These are phyloP conservation scores for Colletotrichum tamarilloi DNA, from an alignment of 2,329 filamentous ascomycete species.

Conservation along the genomic window DNA sequence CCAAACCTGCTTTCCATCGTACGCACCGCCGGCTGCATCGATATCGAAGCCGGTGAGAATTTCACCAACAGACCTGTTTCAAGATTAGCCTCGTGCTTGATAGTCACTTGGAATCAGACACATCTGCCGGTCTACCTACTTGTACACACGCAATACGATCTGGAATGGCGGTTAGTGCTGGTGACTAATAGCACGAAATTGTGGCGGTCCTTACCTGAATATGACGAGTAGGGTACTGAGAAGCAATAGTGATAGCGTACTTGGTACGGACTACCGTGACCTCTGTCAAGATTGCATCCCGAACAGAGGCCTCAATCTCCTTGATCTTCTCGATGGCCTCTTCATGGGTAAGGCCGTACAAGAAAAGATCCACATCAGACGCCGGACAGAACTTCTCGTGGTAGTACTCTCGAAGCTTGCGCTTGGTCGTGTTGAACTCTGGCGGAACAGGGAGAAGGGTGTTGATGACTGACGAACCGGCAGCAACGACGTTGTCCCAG, in stretches of 20 bases:
- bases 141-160: conserved; percentile 88
- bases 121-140: conserved; percentile 70
- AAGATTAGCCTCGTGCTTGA: background rate
- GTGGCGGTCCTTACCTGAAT: conserved; percentile 62
- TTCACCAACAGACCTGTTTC: conserved; percentile 24
- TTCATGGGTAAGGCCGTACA: conserved; percentile 83
- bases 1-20: conserved; percentile 84
- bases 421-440: conserved; percentile 71
- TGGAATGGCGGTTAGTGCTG: conserved; percentile 47
- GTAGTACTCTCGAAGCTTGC: conserved; percentile 77
- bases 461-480: conserved; percentile 84
- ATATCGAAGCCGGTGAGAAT: conserved; percentile 92
- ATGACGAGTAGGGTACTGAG: conserved; percentile 85
- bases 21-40: conserved; percentile 84
- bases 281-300: conserved; percentile 83
- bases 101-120: conserved; percentile 56
- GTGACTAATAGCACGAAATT: background rate
- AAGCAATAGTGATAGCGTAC: conserved; percentile 87
- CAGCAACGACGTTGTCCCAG: conserved; percentile 85
- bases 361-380: conserved; percentile 87
- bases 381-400: conserved; percentile 85
- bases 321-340: conserved; percentile 86
- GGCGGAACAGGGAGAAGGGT: conserved; percentile 78
- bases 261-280: conserved; percentile 87
- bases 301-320: conserved; percentile 80